Base-by-base conservation (phyloP, 2,329 filamentous ascomycete species). In the Colletotrichum sp. region DNA sequence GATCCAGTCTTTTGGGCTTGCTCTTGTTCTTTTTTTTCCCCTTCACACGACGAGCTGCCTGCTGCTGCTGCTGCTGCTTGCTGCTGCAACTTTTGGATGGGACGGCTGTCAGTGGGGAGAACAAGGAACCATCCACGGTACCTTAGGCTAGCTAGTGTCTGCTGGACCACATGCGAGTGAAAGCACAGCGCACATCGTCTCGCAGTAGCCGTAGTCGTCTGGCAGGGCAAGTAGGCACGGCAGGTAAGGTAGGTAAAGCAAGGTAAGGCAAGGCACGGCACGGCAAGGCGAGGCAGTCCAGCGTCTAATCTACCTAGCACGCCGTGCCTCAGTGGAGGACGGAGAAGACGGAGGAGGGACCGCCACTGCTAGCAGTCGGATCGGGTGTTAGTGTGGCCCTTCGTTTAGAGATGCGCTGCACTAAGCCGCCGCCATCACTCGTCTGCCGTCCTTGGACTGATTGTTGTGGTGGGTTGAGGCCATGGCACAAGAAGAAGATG, bases 401-500 rank as follows among this genome's bases (percentile, higher is more conserved):
- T 74, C 72, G 34, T 72, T 34, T 44, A 57, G 25, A 22, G 71
- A 36, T 44, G 28, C 25, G 34, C 30, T 52, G 64, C 69, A 75
- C 69, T 64, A 73, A 55, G 63, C 69, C 69, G 73, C 69, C 73
- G 73, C 69, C 73, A 72, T 63, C 52, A 67, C 30, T 44, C 70
- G 30, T 27, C 60, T 68, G 59, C 72, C 68, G 72, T 72, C 55
- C 69, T 68, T 61, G 69, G 55, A 34, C 25, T 52, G 60, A 66
- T 66, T 71, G 52, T 61, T 61, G 13, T 52, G 28, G 65, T 71
- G 60, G 64, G 55, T 71, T 66, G 44, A 36, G 65, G 72, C 59
- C 60, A 52, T 48, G 48, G 68, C 72, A 63, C 28, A 12, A 63
- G 19, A 22, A 63, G 9, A 6, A 36, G 30, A 63, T 36, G 30